Evolutionary conservation across 805 yeast genomes (phyloP).

Genomic region (Teunomyces pallodes): DNA sequence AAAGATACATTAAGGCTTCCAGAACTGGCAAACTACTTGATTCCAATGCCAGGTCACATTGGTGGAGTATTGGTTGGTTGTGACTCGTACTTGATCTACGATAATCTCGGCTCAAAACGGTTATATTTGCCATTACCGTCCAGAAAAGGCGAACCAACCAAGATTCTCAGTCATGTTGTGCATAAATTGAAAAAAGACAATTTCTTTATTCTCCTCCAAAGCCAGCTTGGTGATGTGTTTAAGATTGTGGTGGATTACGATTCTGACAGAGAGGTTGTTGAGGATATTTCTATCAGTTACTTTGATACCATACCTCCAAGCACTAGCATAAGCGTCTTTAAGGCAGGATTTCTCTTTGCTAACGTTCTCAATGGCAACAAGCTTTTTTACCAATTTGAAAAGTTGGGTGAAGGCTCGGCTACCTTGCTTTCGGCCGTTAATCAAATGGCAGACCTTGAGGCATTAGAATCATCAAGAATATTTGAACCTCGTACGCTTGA

Average conservation of each 20-base stretch:
- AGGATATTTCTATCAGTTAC: conserved; percentile 52
- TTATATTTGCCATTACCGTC: conserved; percentile 54
- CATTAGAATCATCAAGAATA: neutral
- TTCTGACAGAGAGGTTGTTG: conserved; percentile 42
- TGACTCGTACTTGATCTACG: conserved; percentile 51
- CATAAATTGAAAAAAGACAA: conserved; percentile 60
- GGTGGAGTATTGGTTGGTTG: conserved; percentile 70
- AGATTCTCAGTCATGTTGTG: conserved; percentile 51
- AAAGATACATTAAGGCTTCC: conserved; percentile 10
- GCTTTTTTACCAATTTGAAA: conserved; percentile 73
- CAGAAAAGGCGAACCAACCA: conserved; percentile 24
- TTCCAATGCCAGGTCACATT: conserved; percentile 71
- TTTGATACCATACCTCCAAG: conserved; percentile 76
- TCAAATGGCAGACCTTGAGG: neutral
- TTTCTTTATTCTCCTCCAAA: conserved; percentile 71
- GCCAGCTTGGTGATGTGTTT: conserved; percentile 69
- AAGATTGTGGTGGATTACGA: conserved; percentile 53
- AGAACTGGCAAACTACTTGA: conserved; percentile 45
- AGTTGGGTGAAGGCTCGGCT: conserved; percentile 57
- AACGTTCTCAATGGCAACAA: conserved; percentile 64
- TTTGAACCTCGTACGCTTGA: conserved; percentile 31
- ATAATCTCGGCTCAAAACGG: conserved; percentile 29
- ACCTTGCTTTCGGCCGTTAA: neutral
- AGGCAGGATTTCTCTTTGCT: conserved; percentile 73
- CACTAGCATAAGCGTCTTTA: conserved; percentile 55